Percentiles rank a stretch among this genome's conserved stretches.
These are phyloP conservation scores for Plasmodium yoelii DNA, from an alignment of 169 alveolate genomes.

Conservation along the genomic window DNA sequence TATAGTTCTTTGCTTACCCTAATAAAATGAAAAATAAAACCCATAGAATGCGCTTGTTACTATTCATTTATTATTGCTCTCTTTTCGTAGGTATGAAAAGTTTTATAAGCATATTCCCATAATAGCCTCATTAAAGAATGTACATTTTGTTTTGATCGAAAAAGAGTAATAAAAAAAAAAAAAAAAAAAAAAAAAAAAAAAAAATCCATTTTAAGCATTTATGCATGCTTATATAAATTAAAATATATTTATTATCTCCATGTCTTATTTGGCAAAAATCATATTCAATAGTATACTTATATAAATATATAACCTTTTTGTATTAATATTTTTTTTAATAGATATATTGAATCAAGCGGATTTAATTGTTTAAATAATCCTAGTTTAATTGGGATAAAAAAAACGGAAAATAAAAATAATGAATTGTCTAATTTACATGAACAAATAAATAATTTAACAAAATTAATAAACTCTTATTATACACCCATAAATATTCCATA, in stretches of 20 bases:
- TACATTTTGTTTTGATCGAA: slow-evolving; percentile 33
- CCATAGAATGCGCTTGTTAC: neutral
- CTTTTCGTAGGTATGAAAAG: slow-evolving; percentile 33
- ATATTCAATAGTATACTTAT: too few relatives aligned
- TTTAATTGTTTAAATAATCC: slow-evolving; percentile 18
- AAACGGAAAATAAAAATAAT: neutral
- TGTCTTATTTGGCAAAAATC: too few relatives aligned
- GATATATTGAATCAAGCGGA: slow-evolving; percentile 25
- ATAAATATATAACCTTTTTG: too few relatives aligned
- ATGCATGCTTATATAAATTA: slow-evolving; percentile 1
- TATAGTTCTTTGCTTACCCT: neutral
- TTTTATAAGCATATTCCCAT: slow-evolving; percentile 63
- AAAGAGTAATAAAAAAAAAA: slow-evolving; percentile 14
- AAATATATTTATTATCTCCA: neutral
- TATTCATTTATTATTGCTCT: neutral
- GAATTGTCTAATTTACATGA: slow-evolving; percentile 4
- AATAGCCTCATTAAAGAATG: slow-evolving; percentile 19
- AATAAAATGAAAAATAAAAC: too few relatives aligned
- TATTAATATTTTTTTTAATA: neutral
- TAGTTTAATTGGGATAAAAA: slow-evolving; percentile 31
- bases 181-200: too few relatives aligned
- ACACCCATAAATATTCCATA: slow-evolving; percentile 26
- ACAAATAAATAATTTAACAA: slow-evolving; percentile 2
- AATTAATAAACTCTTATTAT: slow-evolving; percentile 25
- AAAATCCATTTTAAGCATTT: too few relatives aligned